Base-by-base conservation (phyloP, 345 rosid genomes). In the Eucalyptus curtisii region DNA sequence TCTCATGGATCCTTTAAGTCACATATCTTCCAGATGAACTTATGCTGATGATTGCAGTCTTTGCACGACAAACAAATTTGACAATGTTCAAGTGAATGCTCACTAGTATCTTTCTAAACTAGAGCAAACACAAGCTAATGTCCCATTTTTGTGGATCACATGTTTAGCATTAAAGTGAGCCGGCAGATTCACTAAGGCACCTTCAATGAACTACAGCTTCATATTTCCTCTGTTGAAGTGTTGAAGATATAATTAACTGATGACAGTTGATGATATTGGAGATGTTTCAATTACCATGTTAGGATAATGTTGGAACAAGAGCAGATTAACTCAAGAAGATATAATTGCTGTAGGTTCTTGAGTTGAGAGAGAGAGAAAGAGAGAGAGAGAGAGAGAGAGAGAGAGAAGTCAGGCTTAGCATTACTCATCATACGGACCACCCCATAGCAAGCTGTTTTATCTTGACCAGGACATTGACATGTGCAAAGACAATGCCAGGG, bases 401-500 rank as follows among this genome's bases (percentile, higher is more conserved):
- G 48, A 50, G 71, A 64, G 76, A 64, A n/a, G 20, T 64, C 16
- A n/a, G 40, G 76, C 76, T 64, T 11, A 37, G 45, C 82, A 10
- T 76, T 76, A 20, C 82, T 37, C 47, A 22, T 76, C 45, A 37
- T 19, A 37, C 7, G 27, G 13, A 15, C 47, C 27, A 9, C 47
- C 82, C 24, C 82, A 76, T 20, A 76, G 37, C 45, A 37, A 76
- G 47, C 68, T 86, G 13, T 57, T 49, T 68, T 55, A 48, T 64
- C 79, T 57, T 61, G 52, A 85, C 52, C 90, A 94, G 93, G 90
- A 90, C 87, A 53, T 42, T 87, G 81, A 94, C 95, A 49, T 94
- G 95, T 68, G 91, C 91, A 53, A 90, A 88, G 87, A 91, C 89
- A 53, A 92, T 92, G 94, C 96, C 96, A 11, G 95, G 96, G n/a